These are phyloP conservation scores for Mycena pura DNA, from an alignment of 768 basidiomycete genomes.

Conservation along the genomic window DNA sequence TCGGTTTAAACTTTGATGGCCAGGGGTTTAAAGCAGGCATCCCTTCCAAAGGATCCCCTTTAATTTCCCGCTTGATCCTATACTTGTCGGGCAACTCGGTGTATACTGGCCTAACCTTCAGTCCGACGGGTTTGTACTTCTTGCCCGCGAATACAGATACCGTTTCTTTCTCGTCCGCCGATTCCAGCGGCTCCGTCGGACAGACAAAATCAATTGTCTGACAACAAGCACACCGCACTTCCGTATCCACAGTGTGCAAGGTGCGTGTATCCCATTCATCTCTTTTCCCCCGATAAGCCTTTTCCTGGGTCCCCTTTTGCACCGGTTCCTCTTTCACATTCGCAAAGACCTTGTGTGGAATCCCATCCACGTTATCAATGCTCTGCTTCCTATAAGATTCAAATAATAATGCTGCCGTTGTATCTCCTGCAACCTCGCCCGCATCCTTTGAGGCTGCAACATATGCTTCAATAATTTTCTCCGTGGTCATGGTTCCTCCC, in stretches of 20 bases:
- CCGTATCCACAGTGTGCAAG: not conserved
- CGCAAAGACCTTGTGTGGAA: slow-evolving; percentile 13
- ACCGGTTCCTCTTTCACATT: not conserved
- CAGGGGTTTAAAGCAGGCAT: slow-evolving; percentile 22
- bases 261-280: not conserved
- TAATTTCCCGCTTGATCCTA: slow-evolving; percentile 22
- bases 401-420: not conserved
- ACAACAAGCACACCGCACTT: not conserved
- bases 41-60: slow-evolving; percentile 32
- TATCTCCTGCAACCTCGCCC: not conserved
- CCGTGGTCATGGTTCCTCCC: slow-evolving; percentile 5
- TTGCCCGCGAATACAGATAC: slow-evolving; percentile 12
- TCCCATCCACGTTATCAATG: not conserved
- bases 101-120: slow-evolving; percentile 28
- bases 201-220: not conserved
- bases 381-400: not conserved
- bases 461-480: slow-evolving; percentile 8
- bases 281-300: not conserved
- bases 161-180: too few relatives aligned
- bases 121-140: slow-evolving; percentile 31
- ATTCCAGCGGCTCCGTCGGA: not conserved
- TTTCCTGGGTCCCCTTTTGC: not conserved
- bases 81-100: slow-evolving; percentile 30
- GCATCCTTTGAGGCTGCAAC: not conserved
- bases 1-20: slow-evolving; percentile 29